Conservation (phyloP, 441 rosid species). For the Pelargonium australe region DNA sequence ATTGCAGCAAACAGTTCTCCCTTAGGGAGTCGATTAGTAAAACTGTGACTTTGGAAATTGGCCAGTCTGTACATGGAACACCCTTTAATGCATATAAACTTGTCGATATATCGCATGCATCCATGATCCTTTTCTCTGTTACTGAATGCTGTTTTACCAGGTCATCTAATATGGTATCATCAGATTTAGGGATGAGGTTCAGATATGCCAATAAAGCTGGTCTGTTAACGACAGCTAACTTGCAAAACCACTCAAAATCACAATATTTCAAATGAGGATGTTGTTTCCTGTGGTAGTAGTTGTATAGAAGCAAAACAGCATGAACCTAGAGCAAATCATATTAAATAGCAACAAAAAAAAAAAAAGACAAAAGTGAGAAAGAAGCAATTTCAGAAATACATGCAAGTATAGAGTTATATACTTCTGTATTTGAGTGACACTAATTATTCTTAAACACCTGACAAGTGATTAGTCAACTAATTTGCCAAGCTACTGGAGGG, state of each 20-base stretch:
- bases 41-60: conserved; percentile 52
- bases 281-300: conserved; percentile 58
- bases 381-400: neutral
- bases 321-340: conserved; percentile 40
- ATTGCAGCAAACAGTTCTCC: conserved; percentile 46
- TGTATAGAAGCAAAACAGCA: conserved; percentile 69
- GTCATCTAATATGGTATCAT: conserved; percentile 29
- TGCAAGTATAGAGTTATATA: neutral
- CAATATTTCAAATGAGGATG: conserved; percentile 46
- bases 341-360: conserved; percentile 1
- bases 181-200: conserved; percentile 35
- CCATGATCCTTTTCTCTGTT: conserved; percentile 50
- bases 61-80: conserved; percentile 39
- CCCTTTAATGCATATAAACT: conserved; percentile 43
- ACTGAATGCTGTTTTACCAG: conserved; percentile 40
- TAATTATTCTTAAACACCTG: neutral
- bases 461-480: conserved; percentile 3
- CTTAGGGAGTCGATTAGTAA: conserved; percentile 50
- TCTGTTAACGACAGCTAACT: conserved; percentile 42
- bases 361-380: neutral
- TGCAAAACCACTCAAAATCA: conserved; percentile 55
- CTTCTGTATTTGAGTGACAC: neutral
- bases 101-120: conserved; percentile 58
- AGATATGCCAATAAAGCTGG: conserved; percentile 50
- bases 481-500: neutral